A percentile compares a stretch with the other conserved stretches of the same genome.
These are phyloP conservation scores for Schizochytrium sp. DNA, from an alignment of 108 stramenopile genomes.

Conservation along the genomic window DNA sequence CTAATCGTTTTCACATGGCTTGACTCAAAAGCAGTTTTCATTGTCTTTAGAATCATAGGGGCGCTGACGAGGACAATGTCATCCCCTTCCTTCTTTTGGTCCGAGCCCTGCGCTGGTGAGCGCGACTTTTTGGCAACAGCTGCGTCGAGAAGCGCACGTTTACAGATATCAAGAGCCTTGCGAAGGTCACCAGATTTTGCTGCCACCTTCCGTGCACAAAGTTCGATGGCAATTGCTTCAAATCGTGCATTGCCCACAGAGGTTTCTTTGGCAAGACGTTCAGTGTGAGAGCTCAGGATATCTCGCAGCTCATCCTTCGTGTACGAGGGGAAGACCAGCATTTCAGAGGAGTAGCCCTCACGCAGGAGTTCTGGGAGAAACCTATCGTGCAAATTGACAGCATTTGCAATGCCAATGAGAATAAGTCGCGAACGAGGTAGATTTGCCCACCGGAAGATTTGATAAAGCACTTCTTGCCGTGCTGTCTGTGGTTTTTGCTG, in stretches of 20 bases:
- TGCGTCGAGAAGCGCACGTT: neutral
- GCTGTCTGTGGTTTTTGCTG: neutral
- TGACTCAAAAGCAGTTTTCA: conserved; percentile 6
- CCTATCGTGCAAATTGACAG: neutral
- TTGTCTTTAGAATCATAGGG: neutral
- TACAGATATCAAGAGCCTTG: conserved; percentile 1
- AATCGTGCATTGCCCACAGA: neutral
- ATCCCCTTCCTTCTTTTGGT: no score
- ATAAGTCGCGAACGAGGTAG: neutral
- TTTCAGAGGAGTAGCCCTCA: neutral
- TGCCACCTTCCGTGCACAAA: conserved; percentile 55
- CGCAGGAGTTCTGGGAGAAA: neutral
- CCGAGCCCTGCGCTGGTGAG: neutral
- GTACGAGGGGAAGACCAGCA: conserved; percentile 43
- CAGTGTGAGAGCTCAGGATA: neutral
- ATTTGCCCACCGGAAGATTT: neutral
- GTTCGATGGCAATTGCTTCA: conserved; percentile 3
- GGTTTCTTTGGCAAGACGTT: neutral
- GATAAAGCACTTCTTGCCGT: conserved; percentile 3
- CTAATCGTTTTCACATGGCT: neutral
- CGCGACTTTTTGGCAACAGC: neutral
- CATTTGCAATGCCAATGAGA: conserved; percentile 51
- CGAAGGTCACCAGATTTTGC: conserved; percentile 22
- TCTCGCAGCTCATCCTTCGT: neutral
- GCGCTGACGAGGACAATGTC: neutral